Percentiles rank a stretch among this genome's conserved stretches.
Evolutionary conservation across 257 asterid genomes (phyloP).

Genomic region (Solanum microdontum): DNA sequence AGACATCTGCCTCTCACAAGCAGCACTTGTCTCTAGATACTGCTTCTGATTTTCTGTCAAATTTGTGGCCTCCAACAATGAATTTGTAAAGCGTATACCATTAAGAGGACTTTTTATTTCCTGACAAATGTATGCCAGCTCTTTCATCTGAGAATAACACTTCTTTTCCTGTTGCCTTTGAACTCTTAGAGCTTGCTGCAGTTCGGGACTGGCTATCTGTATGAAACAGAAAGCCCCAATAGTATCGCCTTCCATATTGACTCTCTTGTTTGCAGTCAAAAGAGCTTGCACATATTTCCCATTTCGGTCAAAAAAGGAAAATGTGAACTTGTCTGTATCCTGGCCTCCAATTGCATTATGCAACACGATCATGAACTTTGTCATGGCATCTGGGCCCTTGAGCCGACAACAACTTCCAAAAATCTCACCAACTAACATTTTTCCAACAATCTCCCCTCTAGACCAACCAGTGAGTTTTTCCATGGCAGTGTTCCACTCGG

Average conservation of each 20-base stretch:
- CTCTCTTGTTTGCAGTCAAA: slow-evolving; percentile 73
- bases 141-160: slow-evolving; percentile 55
- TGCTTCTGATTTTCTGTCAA: slow-evolving; percentile 49
- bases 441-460: slow-evolving; percentile 56
- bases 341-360: slow-evolving; percentile 72
- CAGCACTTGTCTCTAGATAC: slow-evolving; percentile 65
- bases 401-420: slow-evolving; percentile 70
- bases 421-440: slow-evolving; percentile 76
- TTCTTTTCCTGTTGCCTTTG: slow-evolving; percentile 59
- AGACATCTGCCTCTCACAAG: slow-evolving; percentile 4
- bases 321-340: slow-evolving; percentile 57
- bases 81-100: slow-evolving; percentile 69
- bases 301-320: slow-evolving; percentile 48
- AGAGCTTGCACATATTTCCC: slow-evolving; percentile 67
- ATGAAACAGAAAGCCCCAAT: slow-evolving; percentile 87
- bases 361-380: slow-evolving; percentile 67
- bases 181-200: slow-evolving; percentile 46
- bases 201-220: slow-evolving; percentile 69
- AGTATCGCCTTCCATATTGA: slow-evolving; percentile 54
- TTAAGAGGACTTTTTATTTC: slow-evolving; percentile 70
- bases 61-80: slow-evolving; percentile 47
- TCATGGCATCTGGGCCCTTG: slow-evolving; percentile 64
- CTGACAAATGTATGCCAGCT: slow-evolving; percentile 76
- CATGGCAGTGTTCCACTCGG: slow-evolving; percentile 93
- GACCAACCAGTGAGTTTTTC: slow-evolving; percentile 87